A percentile compares a stretch with the other conserved stretches of the same genome.
phyloP scores from a whole-genome alignment of 495 filamentous ascomycete species.

The Neurospora sp. region DNA sequence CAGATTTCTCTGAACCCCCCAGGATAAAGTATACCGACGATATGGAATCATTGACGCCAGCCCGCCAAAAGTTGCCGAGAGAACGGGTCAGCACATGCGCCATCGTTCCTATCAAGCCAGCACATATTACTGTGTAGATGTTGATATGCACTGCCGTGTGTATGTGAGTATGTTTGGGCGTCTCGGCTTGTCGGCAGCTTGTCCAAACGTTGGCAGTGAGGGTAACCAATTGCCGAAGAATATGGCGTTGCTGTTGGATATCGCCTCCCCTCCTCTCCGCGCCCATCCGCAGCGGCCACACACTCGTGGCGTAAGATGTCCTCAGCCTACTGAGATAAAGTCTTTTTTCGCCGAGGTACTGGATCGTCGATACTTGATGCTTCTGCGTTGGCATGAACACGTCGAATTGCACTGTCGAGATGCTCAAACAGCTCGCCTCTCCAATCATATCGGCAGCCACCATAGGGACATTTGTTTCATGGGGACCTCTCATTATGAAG shows the following conservation, averaged over 20 bases:
- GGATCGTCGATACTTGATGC: neutral
- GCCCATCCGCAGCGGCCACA: neutral
- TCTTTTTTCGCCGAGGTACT: neutral
- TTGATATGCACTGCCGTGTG: conserved; percentile 2
- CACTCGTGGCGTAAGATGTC: neutral
- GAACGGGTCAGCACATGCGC: neutral
- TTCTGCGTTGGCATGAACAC: neutral
- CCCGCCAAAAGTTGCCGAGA: neutral
- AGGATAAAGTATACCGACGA: neutral
- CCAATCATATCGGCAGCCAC: neutral
- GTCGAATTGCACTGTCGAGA: neutral
- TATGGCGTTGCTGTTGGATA: neutral
- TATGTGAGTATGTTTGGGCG: neutral
- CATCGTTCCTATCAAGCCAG: neutral
- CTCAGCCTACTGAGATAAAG: neutral
- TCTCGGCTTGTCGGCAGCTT: conserved; percentile 5
- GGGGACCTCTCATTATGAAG: neutral
- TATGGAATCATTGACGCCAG: neutral
- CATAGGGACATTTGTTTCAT: neutral
- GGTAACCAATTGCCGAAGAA: neutral
- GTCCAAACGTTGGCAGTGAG: neutral
- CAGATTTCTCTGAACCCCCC: neutral
- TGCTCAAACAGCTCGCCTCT: neutral
- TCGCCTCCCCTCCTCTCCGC: neutral
- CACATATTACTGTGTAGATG: neutral